Evolutionary conservation across 305 asterid genomes (phyloP).

Genomic region (Euphrasia arctica): DNA sequence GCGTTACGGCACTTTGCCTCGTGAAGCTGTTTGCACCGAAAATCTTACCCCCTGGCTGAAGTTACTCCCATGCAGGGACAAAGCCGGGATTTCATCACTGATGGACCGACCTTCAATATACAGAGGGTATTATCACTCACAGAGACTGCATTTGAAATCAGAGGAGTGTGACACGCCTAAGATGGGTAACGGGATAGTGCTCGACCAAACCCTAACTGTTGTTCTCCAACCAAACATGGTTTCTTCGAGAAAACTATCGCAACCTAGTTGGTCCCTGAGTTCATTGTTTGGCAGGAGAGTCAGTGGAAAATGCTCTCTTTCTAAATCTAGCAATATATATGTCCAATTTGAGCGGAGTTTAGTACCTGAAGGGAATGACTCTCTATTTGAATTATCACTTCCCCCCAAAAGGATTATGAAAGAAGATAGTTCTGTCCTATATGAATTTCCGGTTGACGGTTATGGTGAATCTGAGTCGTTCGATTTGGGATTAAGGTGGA

Average conservation of each 20-base stretch:
- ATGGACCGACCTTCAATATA: slow-evolving; percentile 93
- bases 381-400: slow-evolving; percentile 55
- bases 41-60: slow-evolving; percentile 99
- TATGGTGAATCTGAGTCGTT: slow-evolving; percentile 54
- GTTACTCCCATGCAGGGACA: slow-evolving; percentile 97
- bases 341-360: slow-evolving; percentile 68
- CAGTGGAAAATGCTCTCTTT: slow-evolving; percentile 67
- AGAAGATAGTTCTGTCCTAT: slow-evolving; percentile 59
- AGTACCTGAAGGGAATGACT: slow-evolving; percentile 50
- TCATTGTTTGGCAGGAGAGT: slow-evolving; percentile 86
- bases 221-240: slow-evolving; percentile 71
- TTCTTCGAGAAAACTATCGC: slow-evolving; percentile 47
- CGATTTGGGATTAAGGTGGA: slow-evolving; percentile 84
- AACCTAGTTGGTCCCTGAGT: slow-evolving; percentile 85
- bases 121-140: slow-evolving; percentile 85
- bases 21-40: slow-evolving; percentile 99
- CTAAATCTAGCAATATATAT: slow-evolving; percentile 74
- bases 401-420: slow-evolving; percentile 67
- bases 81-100: slow-evolving; percentile 82
- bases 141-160: slow-evolving; percentile 72
- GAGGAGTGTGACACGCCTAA: slow-evolving; percentile 51
- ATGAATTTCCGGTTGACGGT: slow-evolving; percentile 58
- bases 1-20: slow-evolving; percentile 91
- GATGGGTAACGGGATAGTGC: slow-evolving; percentile 55
- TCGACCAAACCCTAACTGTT: slow-evolving; percentile 86